These are phyloP conservation scores for Epichloe sp. DNA, from an alignment of 2,329 filamentous ascomycete species.

Conservation along the genomic window DNA sequence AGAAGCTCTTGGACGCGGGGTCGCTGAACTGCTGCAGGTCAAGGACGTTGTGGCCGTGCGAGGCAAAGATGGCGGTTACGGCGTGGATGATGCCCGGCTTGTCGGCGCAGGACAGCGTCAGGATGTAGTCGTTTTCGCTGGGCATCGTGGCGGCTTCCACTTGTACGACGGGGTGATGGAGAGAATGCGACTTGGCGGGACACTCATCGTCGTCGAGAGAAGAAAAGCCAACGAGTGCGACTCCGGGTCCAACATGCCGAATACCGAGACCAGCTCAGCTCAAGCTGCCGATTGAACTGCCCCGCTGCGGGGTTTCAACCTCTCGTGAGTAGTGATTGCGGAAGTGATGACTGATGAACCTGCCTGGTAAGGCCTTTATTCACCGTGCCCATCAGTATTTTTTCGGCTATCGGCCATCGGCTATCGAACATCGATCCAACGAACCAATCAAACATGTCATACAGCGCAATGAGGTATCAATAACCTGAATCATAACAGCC, in stretches of 20 bases:
- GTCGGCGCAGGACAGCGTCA: conserved; percentile 75
- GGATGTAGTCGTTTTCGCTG: conserved; percentile 48
- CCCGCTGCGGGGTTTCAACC: not conserved
- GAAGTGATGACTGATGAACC: not conserved
- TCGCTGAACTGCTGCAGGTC: conserved; percentile 80
- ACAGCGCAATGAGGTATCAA: too few species aligned
- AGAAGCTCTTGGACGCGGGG: conserved; percentile 60
- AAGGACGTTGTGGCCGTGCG: conserved; percentile 65
- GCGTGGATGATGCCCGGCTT: conserved; percentile 76
- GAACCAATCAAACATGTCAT: too few species aligned
- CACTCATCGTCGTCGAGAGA: not conserved
- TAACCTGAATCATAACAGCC: too few species aligned
- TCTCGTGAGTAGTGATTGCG: not conserved
- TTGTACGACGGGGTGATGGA: not conserved
- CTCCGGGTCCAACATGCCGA: not conserved
- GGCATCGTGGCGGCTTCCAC: conserved; percentile 2
- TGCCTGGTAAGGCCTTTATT: not conserved
- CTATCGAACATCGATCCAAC: too few species aligned
- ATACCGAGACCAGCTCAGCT: not conserved
- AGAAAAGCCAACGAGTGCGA: not conserved
- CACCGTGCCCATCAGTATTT: too few species aligned
- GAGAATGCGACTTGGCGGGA: too few species aligned
- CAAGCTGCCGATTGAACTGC: not conserved
- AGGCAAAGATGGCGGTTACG: conserved; percentile 64
- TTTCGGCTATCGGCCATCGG: too few species aligned